phyloP scores from a whole-genome alignment of 345 rosid species.

The Firmiana major region DNA sequence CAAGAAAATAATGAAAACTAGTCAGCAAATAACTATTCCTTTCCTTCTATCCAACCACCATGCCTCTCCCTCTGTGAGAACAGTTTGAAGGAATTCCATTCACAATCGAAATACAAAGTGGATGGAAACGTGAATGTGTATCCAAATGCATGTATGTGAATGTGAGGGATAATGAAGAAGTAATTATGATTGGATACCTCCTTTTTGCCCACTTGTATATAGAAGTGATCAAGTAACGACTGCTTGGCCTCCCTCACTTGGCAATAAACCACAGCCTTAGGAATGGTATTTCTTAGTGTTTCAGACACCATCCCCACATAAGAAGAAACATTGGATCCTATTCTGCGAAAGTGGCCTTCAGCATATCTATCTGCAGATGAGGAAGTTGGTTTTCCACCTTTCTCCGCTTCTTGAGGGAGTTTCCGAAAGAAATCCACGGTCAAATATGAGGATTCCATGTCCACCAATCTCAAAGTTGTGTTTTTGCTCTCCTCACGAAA shows the following conservation, averaged over 20 bases:
- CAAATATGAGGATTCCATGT: conserved; percentile 78
- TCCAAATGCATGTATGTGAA: neutral
- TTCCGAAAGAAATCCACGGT: conserved; percentile 79
- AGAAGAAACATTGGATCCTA: conserved; percentile 70
- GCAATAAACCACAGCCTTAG: conserved; percentile 73
- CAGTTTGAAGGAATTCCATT: neutral
- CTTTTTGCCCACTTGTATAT: conserved; percentile 59
- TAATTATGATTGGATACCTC: conserved; percentile 40
- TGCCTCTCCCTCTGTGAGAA: neutral
- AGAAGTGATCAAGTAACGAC: conserved; percentile 67
- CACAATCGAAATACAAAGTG: neutral
- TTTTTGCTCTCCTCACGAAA: conserved; percentile 78
- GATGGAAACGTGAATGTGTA: neutral
- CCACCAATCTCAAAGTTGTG: conserved; percentile 57
- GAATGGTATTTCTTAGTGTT: conserved; percentile 62
- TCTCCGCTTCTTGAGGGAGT: conserved; percentile 74
- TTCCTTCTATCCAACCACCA: neutral
- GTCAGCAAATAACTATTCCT: neutral
- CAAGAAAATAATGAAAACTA: neutral
- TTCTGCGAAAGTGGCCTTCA: conserved; percentile 74
- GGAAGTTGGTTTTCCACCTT: conserved; percentile 35
- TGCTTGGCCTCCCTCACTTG: conserved; percentile 81
- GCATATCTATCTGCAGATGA: conserved; percentile 44
- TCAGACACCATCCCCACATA: conserved; percentile 73
- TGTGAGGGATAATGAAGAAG: neutral